Conservation (phyloP, 176 grass and related monocot genomes). For the Ensete glaucum region DNA sequence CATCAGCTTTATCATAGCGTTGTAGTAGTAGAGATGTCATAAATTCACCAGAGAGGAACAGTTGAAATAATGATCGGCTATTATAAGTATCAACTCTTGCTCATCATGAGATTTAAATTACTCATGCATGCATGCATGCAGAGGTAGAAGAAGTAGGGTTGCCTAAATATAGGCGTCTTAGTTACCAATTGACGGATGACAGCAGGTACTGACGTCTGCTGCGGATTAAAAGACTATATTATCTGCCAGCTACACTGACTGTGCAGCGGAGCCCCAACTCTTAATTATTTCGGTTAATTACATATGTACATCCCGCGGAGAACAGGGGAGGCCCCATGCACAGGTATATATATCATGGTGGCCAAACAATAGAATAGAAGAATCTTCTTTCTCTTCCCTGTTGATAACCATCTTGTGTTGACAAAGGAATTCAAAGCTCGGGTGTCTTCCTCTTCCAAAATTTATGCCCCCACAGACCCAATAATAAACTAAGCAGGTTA, state of each 20-base stretch:
- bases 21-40: too few species aligned
- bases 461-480: not conserved
- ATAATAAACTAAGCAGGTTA: not conserved
- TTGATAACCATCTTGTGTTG: too few species aligned
- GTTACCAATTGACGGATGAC: not conserved
- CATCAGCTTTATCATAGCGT: too few species aligned
- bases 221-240: conserved; percentile 4
- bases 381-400: not conserved
- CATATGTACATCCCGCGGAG: not conserved
- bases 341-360: too few species aligned
- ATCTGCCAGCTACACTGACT: not conserved
- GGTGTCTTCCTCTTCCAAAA: not conserved
- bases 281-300: not conserved
- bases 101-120: too few species aligned
- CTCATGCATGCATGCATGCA: not conserved
- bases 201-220: not conserved
- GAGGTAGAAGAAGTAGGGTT: too few species aligned
- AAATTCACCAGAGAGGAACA: too few species aligned
- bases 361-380: not conserved
- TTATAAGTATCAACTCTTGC: too few species aligned
- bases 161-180: not conserved
- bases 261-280: not conserved
- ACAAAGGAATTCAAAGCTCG: not conserved
- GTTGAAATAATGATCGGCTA: too few species aligned
- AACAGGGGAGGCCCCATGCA: not conserved